Evolutionary conservation across 2,329 filamentous ascomycete genomes (phyloP).

Genomic region (Colletotrichum salicis): DNA sequence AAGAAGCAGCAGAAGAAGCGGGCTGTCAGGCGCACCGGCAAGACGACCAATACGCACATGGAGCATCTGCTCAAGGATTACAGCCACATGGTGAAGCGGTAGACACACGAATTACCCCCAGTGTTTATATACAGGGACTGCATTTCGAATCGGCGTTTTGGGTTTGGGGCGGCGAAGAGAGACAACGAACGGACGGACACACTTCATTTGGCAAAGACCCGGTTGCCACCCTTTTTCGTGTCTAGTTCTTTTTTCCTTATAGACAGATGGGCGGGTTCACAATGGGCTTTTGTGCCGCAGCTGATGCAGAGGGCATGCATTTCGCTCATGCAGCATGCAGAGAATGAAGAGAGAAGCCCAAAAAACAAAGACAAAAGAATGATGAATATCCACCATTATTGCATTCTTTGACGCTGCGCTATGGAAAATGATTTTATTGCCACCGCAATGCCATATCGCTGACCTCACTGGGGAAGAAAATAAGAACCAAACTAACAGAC

Average conservation of each 20-base stretch:
- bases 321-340: no score
- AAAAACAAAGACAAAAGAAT: neutral
- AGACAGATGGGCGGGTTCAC: neutral
- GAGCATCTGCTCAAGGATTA: slow-evolving; percentile 81
- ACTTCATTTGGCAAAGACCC: neutral
- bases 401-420: neutral
- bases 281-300: neutral
- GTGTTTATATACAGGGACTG: neutral
- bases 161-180: neutral
- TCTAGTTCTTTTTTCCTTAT: neutral
- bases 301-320: no score
- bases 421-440: neutral
- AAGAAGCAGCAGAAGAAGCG: slow-evolving; percentile 81
- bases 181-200: neutral
- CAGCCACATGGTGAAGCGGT: slow-evolving; percentile 56
- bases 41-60: slow-evolving; percentile 92
- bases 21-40: slow-evolving; percentile 73
- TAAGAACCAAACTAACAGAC: neutral
- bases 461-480: neutral
- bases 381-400: neutral
- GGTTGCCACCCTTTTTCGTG: neutral
- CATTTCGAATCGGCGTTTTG: slow-evolving; percentile 24
- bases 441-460: neutral
- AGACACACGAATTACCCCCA: slow-evolving; percentile 16
- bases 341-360: no score